phyloP scores from a whole-genome alignment of 345 rosid species.

The Alliaria petiolata region DNA sequence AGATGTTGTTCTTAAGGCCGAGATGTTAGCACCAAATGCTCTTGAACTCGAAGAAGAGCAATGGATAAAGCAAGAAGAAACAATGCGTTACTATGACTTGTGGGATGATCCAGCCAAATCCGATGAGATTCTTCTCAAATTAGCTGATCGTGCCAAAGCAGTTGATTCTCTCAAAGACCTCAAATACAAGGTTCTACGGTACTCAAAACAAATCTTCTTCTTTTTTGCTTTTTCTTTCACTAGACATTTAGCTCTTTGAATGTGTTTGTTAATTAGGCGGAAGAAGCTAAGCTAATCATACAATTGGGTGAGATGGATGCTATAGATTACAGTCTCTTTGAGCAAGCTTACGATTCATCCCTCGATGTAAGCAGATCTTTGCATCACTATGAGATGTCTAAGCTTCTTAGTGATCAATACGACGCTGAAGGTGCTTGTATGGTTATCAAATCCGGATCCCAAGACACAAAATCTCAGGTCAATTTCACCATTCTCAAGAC shows the following conservation, averaged over 20 bases:
- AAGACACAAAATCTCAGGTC: constrained; percentile 49
- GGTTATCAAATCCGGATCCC: constrained; percentile 52
- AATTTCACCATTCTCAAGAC: background rate
- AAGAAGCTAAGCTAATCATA: constrained; percentile 70
- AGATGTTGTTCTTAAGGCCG: constrained; percentile 69
- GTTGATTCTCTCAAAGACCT: constrained; percentile 69
- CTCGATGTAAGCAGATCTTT: constrained; percentile 58
- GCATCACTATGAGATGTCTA: constrained; percentile 70
- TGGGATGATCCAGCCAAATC: constrained; percentile 79
- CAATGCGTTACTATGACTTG: constrained; percentile 50
- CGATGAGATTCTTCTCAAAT: constrained; percentile 53
- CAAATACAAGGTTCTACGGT: constrained; percentile 51
- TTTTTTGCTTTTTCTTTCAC: background rate
- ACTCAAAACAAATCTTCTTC: background rate
- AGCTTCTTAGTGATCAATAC: constrained; percentile 65
- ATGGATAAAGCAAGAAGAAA: constrained; percentile 56
- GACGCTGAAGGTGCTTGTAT: constrained; percentile 73
- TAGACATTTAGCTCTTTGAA: background rate
- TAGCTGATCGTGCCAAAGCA: constrained; percentile 53
- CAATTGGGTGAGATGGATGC: constrained; percentile 70
- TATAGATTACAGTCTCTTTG: constrained; percentile 57
- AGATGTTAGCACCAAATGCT: constrained; percentile 61
- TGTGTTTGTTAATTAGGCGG: constrained; percentile 47
- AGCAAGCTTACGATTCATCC: constrained; percentile 67
- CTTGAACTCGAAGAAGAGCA: constrained; percentile 65